Percentiles rank a stretch among this genome's conserved stretches.
Evolutionary conservation across 164 flowering plant species (phyloP).

Genomic region (Magnolia sinica): DNA sequence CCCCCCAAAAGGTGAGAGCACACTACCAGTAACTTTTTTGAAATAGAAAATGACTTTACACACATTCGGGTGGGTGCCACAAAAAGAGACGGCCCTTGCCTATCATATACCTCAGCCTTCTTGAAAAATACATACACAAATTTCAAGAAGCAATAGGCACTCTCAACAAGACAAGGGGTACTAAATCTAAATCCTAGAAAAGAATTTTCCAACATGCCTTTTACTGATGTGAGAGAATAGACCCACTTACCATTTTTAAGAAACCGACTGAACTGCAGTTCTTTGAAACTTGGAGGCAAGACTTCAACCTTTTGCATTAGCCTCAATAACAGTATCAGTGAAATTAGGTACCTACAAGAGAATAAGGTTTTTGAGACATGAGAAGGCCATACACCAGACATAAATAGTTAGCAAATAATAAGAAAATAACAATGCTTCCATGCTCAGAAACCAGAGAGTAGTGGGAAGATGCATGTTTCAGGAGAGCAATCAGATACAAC

Average conservation of each 20-base stretch:
- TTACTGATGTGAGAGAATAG: background rate
- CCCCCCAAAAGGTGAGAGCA: no score
- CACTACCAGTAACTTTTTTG: no score
- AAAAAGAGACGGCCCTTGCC: no score
- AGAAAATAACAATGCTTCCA: background rate
- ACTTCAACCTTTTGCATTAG: conserved; percentile 60
- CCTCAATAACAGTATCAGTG: conserved; percentile 48
- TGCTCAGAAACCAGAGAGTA: background rate
- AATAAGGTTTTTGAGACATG: background rate
- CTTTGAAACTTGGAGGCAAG: conserved; percentile 66
- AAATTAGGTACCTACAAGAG: conserved; percentile 65
- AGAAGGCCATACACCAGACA: background rate
- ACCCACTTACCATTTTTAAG: conserved; percentile 66
- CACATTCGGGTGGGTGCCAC: no score
- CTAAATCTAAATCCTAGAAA: no score
- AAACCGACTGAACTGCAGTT: conserved; percentile 66
- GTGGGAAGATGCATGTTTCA: background rate
- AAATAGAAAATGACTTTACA: no score
- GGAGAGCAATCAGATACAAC: conserved; percentile 17
- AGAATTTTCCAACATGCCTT: no score
- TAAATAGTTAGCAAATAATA: background rate
- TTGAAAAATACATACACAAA: no score
- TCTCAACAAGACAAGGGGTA: no score
- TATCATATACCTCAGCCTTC: no score
- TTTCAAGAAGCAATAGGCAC: no score